Base-by-base conservation (phyloP, 169 alveolate genomes). In the Cryptosporidium parvum region DNA sequence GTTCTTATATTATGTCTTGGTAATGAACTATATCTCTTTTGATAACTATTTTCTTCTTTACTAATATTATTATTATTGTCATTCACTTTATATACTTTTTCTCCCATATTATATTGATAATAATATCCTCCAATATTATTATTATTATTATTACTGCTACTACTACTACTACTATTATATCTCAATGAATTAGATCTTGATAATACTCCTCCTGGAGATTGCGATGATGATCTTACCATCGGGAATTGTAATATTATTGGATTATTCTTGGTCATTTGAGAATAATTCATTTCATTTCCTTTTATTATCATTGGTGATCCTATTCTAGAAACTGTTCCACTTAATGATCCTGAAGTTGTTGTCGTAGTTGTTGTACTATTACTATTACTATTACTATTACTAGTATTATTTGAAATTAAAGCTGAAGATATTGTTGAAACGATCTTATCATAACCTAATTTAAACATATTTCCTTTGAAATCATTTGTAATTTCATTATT, bases 171-270 rank as follows among this genome's bases (percentile, higher is more conserved):
- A n/a, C n/a, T n/a, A n/a, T n/a, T n/a, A n/a, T 80, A 31, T 23
- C 51, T 80, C 80, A 62, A 39, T 5, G 75, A 80, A 62, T 73
- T 73, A 4, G 86, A 73, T 59, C 86, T 73, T 73, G 86, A 51
- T 37, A 73, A 48, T 70, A 70, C 4, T 16, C 44, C 68, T 70
- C 44, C 68, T 70, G 85, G 26, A 4, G 85, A 42, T 70, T 31
- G 23, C 9, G 69, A 39, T 70, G 44, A n/a, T 70, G 35, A 23
- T 21, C 3, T 51, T 21, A 12, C 26, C n/a, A 56, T 56, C 6
- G 67, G 67, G 26, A 56, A 56, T 21, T 56, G 67, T 23, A 56
- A n/a, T 56, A 56, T 56, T 56, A 56, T 56, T 56, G 67, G 67
- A 56, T 56, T 56, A 56, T 56, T 56, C n/a, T 56, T 56, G 0